phyloP scores from a whole-genome alignment of 495 filamentous ascomycete species.

The Penicilliopsis zonata region DNA sequence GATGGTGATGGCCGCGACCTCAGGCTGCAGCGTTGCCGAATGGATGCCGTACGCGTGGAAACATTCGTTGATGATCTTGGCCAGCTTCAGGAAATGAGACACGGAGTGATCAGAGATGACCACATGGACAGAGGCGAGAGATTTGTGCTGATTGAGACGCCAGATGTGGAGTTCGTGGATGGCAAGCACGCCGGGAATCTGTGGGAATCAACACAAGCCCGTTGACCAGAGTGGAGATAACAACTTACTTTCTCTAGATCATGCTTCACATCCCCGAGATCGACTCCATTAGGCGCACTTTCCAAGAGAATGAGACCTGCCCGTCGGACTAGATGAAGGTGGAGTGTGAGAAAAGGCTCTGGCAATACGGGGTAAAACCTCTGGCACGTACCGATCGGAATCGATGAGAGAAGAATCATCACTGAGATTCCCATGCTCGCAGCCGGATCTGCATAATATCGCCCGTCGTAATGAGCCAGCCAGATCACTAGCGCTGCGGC shows the following conservation, averaged over 20 bases:
- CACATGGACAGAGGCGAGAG: constrained; percentile 38
- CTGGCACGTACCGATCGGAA: constrained; percentile 22
- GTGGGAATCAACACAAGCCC: not conserved
- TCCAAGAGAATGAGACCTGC: constrained; percentile 59
- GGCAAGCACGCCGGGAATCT: constrained; percentile 31
- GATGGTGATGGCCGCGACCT: constrained; percentile 8
- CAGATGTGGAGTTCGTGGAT: constrained; percentile 43
- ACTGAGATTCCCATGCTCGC: constrained; percentile 33
- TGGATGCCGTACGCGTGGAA: constrained; percentile 42
- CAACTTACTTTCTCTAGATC: constrained; percentile 42
- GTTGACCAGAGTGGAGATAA: not conserved
- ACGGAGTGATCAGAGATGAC: constrained; percentile 25
- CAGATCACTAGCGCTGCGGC: constrained; percentile 32
- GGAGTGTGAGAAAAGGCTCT: not conserved
- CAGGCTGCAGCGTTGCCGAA: constrained; percentile 38
- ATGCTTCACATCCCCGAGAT: constrained; percentile 63
- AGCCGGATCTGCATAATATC: constrained; percentile 38
- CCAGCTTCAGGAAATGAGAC: constrained; percentile 22
- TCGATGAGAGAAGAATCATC: constrained; percentile 28
- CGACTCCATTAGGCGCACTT: constrained; percentile 66
- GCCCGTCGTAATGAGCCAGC: constrained; percentile 21
- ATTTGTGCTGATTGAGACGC: constrained; percentile 38
- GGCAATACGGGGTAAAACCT: not conserved
- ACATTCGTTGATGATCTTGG: constrained; percentile 32
- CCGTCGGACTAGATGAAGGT: constrained; percentile 16